phyloP scores from a whole-genome alignment of 2,329 filamentous ascomycete species.

The Pyricularia sp. region DNA sequence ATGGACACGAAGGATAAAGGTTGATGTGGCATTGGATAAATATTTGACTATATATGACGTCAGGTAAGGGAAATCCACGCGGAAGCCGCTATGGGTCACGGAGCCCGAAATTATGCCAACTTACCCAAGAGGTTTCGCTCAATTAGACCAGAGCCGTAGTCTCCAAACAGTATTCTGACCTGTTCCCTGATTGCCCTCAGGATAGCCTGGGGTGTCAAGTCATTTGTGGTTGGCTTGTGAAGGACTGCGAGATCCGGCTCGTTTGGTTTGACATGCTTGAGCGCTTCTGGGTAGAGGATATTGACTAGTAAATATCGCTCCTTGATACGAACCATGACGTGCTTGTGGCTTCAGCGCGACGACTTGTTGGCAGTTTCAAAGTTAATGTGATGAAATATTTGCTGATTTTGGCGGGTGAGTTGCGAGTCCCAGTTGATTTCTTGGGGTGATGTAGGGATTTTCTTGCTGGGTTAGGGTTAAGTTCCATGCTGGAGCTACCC shows the following conservation, averaged over 20 bases:
- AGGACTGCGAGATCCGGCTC: constrained; percentile 57
- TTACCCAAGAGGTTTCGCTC: constrained; percentile 60
- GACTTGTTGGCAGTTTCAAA: not conserved
- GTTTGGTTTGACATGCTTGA: constrained; percentile 22
- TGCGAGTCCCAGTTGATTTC: not conserved
- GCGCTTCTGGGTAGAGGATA: constrained; percentile 70
- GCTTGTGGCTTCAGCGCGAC: not conserved
- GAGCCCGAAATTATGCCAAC: constrained; percentile 9
- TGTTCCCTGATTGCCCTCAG: constrained; percentile 61
- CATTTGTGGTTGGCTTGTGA: constrained; percentile 68
- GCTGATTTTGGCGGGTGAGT: not conserved
- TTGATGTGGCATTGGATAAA: constrained; percentile 83
- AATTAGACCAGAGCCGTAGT: constrained; percentile 74
- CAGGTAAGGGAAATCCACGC: not conserved
- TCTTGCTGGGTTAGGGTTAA: not conserved
- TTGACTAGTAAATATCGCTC: constrained; percentile 93
- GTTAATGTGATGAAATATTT: not conserved
- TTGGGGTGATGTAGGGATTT: not conserved
- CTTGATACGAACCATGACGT: constrained; percentile 87
- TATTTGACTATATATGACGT: constrained; percentile 66
- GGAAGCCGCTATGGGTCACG: not conserved
- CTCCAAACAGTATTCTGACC: constrained; percentile 69
- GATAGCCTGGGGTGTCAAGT: constrained; percentile 57
- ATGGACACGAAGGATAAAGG: constrained; percentile 79
- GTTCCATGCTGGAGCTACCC: not conserved